These are phyloP conservation scores for Ascochyta fabae DNA, from an alignment of 2,329 filamentous ascomycete genomes.

Conservation along the genomic window DNA sequence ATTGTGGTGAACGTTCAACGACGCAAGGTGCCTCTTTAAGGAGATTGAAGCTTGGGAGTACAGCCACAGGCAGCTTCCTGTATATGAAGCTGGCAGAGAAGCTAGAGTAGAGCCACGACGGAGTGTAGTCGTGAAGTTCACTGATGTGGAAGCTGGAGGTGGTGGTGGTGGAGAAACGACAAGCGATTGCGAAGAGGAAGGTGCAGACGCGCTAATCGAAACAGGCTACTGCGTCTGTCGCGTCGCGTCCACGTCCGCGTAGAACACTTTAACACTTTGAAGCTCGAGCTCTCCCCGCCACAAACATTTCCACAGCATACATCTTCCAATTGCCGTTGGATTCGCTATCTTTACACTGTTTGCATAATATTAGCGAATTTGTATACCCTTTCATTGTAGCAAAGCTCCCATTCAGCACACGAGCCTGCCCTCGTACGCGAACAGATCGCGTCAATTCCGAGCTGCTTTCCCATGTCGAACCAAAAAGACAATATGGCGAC, in stretches of 20 bases:
- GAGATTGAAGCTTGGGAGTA: no score
- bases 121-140: neutral
- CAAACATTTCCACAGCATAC: constrained; percentile 1
- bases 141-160: neutral
- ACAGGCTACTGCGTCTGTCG: neutral
- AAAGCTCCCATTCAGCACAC: neutral
- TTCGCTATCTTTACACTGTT: neutral
- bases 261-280: constrained; percentile 7
- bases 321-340: neutral
- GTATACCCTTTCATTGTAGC: neutral
- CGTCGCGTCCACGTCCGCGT: constrained; percentile 13
- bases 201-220: neutral
- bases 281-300: constrained; percentile 21
- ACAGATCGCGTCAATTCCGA: neutral
- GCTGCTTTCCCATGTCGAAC: neutral
- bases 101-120: neutral
- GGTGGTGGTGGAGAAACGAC: neutral
- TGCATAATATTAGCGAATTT: neutral
- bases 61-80: neutral
- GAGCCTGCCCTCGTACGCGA: neutral
- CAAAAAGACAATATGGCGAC: neutral
- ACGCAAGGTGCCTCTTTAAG: no score
- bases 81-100: neutral
- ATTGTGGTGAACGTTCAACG: no score
- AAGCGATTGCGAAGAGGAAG: neutral